Base-by-base conservation (phyloP, 2,329 filamentous ascomycete genomes). In the Fusarium tanahbumbuense region DNA sequence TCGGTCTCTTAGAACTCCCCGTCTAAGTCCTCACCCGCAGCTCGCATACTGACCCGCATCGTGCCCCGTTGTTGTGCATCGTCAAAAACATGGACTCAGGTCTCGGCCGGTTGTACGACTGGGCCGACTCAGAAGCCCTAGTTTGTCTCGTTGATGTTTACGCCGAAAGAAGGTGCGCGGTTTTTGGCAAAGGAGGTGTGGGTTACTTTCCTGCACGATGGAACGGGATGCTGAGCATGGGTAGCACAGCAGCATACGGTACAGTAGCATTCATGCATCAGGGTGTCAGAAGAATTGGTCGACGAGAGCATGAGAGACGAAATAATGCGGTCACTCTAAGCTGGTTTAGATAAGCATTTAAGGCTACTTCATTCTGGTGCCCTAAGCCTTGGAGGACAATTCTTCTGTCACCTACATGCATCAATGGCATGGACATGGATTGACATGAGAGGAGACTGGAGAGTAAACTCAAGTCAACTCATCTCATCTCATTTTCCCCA, bases 21-120 rank as follows among this genome's bases (percentile, higher is more conserved):
- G 42, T 64, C 34, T 40, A 59, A 59, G 59, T 64, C 63, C 52
- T 68, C 28, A 59, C 48, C 45, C 53, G 68, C 59, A 64, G 46
- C 53, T 56, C 25, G 64, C 63, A 68, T 58, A 45, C 54, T 56
- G 48, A 64, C 68, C 59, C 68, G 59, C 68, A 71, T 68, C 50
- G 22, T 53, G 25, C 57, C 49, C 67, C 67, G 23, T 71, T 34
- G 40, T 45, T 27, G 32, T 68, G 55, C 67, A 44, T 68, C 41
- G 46, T 48, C 49, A 44, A 46, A 44, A 46, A 52, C 44, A 55
- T 56, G 40, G 54, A 53, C 59, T 47, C 47, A 64, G 64, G 68
- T 71, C 68, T 71, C 68, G 68, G 68, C 68, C 64, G 68, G 68
- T 65, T 70, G 49, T 68, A 64, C 60, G 50, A 71, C 68, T 70